Evolutionary conservation across 768 basidiomycete species (phyloP).

Genomic region (Steccherinum ochraceum): DNA sequence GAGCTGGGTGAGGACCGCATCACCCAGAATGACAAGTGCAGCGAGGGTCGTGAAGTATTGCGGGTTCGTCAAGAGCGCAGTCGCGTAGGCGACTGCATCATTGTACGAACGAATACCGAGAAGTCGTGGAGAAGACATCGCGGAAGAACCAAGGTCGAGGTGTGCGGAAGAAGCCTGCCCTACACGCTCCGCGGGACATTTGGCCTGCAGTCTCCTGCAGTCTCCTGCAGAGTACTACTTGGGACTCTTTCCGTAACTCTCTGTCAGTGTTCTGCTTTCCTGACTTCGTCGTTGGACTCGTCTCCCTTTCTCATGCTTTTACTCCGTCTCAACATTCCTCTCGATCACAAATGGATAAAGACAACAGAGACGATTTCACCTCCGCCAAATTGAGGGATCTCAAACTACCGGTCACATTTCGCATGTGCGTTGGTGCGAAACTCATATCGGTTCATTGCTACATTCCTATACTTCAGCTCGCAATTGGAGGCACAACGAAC

Average conservation of each 20-base stretch:
- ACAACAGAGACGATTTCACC: constrained; percentile 81
- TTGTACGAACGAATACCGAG: constrained; percentile 8
- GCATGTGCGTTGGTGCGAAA: constrained; percentile 61
- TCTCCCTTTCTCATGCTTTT: no score
- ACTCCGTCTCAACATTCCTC: no score
- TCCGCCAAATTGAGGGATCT: constrained; percentile 89
- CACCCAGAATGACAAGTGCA: constrained; percentile 58
- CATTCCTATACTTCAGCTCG: constrained; percentile 46
- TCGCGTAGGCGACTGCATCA: constrained; percentile 10
- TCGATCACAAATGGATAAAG: constrained; percentile 47
- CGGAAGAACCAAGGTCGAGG: background rate
- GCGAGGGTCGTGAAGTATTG: constrained; percentile 66
- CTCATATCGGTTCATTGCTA: background rate
- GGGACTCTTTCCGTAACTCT: no score
- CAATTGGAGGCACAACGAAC: constrained; percentile 81
- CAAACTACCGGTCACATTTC: constrained; percentile 80
- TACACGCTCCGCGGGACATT: no score
- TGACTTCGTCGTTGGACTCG: no score
- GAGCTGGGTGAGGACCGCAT: constrained; percentile 72
- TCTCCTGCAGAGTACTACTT: no score
- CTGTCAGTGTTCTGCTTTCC: no score
- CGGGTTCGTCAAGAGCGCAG: constrained; percentile 43
- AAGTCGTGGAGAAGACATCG: constrained; percentile 6
- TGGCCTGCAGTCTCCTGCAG: no score
- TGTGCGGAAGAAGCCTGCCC: background rate